Conservation (phyloP, 2,329 filamentous ascomycete species). For the Claviceps cyperi region DNA sequence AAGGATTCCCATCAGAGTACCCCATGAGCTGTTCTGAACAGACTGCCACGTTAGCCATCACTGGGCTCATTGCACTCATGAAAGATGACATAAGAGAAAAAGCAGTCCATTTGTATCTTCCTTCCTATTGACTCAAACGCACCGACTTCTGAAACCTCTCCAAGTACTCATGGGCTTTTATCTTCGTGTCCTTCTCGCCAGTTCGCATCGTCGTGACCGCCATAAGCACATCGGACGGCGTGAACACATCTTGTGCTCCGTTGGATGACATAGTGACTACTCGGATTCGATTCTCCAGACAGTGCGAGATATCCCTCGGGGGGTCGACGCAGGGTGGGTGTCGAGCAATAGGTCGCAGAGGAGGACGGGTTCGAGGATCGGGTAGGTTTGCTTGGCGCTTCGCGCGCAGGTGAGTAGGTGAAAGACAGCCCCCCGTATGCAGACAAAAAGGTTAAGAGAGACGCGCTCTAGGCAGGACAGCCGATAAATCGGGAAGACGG, state of each 20-base stretch:
- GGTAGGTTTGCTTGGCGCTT: background rate
- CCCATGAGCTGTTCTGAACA: slow-evolving; percentile 74
- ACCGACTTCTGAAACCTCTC: slow-evolving; percentile 98
- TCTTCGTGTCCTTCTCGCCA: slow-evolving; percentile 68
- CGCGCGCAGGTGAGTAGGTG: background rate
- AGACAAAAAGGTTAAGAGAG: background rate
- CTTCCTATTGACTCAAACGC: slow-evolving; percentile 10
- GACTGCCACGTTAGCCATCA: background rate
- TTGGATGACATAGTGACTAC: slow-evolving; percentile 47
- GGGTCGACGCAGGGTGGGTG: background rate
- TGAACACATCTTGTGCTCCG: slow-evolving; percentile 55
- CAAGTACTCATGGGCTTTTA: slow-evolving; percentile 79
- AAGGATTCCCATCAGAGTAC: slow-evolving; percentile 70
- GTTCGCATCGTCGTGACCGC: slow-evolving; percentile 88
- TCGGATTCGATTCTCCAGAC: background rate
- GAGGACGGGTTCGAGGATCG: background rate
- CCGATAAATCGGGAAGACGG: background rate
- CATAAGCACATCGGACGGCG: slow-evolving; percentile 60
- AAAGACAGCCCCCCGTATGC: background rate
- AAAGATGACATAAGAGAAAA: background rate
- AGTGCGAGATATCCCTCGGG: background rate
- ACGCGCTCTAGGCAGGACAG: background rate
- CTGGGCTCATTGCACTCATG: background rate
- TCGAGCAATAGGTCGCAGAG: background rate
- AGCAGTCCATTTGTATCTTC: background rate